Percentiles rank a stretch among this genome's conserved stretches.
phyloP scores from a whole-genome alignment of 495 filamentous ascomycete species.

The Entonaema liquescens region DNA sequence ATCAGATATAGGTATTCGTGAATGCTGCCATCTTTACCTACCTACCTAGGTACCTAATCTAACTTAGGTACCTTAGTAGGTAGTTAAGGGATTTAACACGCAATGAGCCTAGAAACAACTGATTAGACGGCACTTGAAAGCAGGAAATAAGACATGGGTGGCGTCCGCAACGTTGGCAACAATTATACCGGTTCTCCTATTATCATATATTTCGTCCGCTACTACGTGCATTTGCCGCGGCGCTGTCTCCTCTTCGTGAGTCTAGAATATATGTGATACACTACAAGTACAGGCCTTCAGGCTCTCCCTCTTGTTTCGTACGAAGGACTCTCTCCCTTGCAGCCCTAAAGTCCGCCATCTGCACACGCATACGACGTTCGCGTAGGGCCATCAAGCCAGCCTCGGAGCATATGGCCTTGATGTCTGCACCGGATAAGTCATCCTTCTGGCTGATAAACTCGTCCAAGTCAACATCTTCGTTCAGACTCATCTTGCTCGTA shows the following conservation, averaged over 20 bases:
- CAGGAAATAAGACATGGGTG: neutral
- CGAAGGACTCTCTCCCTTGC: constrained; percentile 95
- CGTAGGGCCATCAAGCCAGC: constrained; percentile 94
- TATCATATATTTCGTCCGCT: constrained; percentile 26
- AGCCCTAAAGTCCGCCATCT: constrained; percentile 97
- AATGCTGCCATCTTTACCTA: too few relatives aligned
- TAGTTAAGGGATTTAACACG: neutral
- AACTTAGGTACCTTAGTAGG: too few relatives aligned
- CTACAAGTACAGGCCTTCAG: constrained; percentile 98
- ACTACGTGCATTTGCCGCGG: neutral
- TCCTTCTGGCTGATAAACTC: constrained; percentile 99
- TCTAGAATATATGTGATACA: constrained; percentile 29
- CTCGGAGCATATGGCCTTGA: constrained; percentile 98
- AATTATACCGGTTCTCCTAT: neutral
- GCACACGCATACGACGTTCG: constrained; percentile 96
- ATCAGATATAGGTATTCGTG: neutral
- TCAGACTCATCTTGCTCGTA: constrained; percentile 98
- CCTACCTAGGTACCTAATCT: too few relatives aligned
- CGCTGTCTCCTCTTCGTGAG: neutral
- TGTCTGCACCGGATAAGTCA: constrained; percentile 95
- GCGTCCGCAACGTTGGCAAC: neutral
- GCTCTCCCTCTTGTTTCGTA: constrained; percentile 98
- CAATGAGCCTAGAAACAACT: neutral
- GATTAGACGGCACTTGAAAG: neutral
- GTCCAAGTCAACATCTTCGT: constrained; percentile 93